Evolutionary conservation across 2,329 filamentous ascomycete genomes (phyloP), one percentile per base, ranked within the genome.

Genomic region (Immersiporthe knoxdaviesiana): DNA sequence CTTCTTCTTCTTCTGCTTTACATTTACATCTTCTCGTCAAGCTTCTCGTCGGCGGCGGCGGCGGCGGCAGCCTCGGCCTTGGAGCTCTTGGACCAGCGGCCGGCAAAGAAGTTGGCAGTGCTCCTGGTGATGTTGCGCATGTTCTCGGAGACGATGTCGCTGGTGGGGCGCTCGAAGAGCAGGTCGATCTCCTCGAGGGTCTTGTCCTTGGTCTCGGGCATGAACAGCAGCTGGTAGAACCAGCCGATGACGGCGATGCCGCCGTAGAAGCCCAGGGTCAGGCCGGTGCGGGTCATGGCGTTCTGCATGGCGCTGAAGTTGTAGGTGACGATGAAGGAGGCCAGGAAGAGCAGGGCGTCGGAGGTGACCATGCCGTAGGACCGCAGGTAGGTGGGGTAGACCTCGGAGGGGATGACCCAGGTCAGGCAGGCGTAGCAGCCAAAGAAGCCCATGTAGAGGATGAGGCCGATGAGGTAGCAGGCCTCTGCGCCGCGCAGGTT

Each of bases 331-430:
- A 92, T 84, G 80, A 92, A 92, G 1, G 88, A 90, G 65, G 86
- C 88, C 30, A 92, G 83, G 85, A 92, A 93, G 6, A 92, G 82
- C 71, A 88, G 87, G 1, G 86, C 88, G 61, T 90, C 88, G 0
- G 88, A 90, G 0, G 87, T 90, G 5, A 89, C 91, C 90, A 93
- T 92, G 70, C 91, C 91, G 77, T 92, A 92, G 14, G 84, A 87
- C 63, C 91, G 85, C 0, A 92, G 85, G 75, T 92, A 92, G 0
- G 90, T 92, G 0, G 90, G 90, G 78, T 91, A 92, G 7, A 91
- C 88, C 73, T 93, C 90, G 0, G 88, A 85, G 0, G 91, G 90
- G 1, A 90, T 79, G 11, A 90, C 88, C 88, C 88, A 90, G 0
- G 88, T 90, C 54, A 90, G 76, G 69, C 87, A 89, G 2, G 88